Base-by-base conservation (phyloP, 179 eudicot genomes). In the Carnegiea gigantea region DNA sequence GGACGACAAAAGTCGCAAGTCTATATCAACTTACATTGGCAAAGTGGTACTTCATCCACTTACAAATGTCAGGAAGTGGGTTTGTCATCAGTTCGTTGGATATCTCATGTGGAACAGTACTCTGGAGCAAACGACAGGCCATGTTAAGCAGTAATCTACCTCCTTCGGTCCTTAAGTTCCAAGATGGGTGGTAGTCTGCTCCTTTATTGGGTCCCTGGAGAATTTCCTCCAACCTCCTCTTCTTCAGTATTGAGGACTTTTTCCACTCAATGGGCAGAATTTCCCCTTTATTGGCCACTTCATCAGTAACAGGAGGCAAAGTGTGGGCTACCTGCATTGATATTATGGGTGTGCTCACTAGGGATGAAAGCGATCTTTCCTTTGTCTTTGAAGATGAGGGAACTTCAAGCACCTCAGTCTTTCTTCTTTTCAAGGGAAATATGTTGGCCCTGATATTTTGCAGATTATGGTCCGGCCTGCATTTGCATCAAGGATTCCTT, bases 401-500 rank as follows among this genome's bases (percentile, higher is more conserved):
- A 70, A 82, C 82, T 83, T 93, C 98, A 84, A 91, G 91, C 81
- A 93, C 89, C 82, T 87, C 89, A 78, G 89, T 84, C 88, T 88
- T 91, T 84, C 86, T 86, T 87, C 90, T 87, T 81, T 85, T 93
- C 73, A 84, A 78, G 80, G 98, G 97, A 83, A 95, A 95, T 59
- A 94, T 89, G 84, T 92, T 95, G 73, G 90, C 91, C 78, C 94
- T 89, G 82, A 95, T 89, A 89, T 93, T 95, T 90, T 93, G 98
- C 89, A 95, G 87, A 85, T 86, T 92, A 86, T 92, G 97, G 87
- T 95, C 98, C 1, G 98, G 94, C 94, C 98, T 95, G 90, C 60
- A 81, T 57, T 48, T 30, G 53, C 15, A 48, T 9, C 53, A 48
- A 48, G 53, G 53, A 48, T 11, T 20, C n/a, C 62, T 57, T 71